These are phyloP conservation scores for Eurotiales sp. DNA, from an alignment of 2,329 filamentous ascomycete genomes.

Conservation along the genomic window DNA sequence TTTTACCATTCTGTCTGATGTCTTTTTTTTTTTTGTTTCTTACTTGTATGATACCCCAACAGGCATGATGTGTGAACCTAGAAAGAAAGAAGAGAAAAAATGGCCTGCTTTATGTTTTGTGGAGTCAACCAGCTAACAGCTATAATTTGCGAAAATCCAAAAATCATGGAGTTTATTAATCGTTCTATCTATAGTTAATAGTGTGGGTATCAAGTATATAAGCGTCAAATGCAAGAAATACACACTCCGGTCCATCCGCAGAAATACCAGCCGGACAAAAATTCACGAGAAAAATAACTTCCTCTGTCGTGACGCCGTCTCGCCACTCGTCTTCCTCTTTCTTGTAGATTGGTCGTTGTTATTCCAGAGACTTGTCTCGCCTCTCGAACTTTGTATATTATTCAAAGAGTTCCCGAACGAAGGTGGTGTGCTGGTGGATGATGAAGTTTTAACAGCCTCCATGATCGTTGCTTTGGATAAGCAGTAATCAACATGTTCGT, in stretches of 20 bases:
- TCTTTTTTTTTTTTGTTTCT: constrained; percentile 1
- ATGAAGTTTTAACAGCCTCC: constrained; percentile 63
- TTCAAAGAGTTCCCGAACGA: background rate
- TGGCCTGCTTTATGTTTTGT: background rate
- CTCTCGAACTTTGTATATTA: no score
- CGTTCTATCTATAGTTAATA: background rate
- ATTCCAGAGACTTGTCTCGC: no score
- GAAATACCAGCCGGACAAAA: background rate
- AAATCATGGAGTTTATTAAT: no score
- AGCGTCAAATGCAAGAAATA: no score
- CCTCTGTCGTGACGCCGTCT: constrained; percentile 10
- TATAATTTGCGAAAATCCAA: background rate
- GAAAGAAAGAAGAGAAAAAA: constrained; percentile 5
- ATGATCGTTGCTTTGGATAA: constrained; percentile 82
- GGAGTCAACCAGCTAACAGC: no score
- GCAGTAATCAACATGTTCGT: constrained; percentile 89
- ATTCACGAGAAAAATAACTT: constrained; percentile 13
- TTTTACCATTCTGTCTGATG: background rate
- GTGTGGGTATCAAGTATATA: background rate
- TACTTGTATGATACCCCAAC: constrained; percentile 14
- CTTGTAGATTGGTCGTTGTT: constrained; percentile 1
- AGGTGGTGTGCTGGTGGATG: background rate
- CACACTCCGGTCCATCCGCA: background rate
- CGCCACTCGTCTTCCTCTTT: constrained; percentile 8
- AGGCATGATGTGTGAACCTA: constrained; percentile 5